phyloP scores from a whole-genome alignment of 2,329 filamentous ascomycete species.

The Talaromyces rugulosus region DNA sequence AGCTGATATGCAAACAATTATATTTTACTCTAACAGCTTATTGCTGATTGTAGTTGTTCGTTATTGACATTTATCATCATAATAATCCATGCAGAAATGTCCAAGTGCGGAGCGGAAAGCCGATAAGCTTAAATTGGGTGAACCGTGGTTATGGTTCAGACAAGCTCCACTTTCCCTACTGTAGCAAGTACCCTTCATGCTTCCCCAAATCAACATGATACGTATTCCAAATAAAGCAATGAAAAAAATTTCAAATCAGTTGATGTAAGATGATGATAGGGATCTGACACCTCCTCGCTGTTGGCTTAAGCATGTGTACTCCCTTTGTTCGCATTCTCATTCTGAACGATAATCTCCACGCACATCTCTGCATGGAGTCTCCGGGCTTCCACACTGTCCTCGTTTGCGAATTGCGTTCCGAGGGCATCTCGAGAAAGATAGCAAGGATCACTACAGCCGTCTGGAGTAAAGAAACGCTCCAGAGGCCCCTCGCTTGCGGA shows the following conservation, averaged over 20 bases:
- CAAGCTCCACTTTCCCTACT: neutral
- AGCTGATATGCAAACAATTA: too few species aligned
- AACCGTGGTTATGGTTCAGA: neutral
- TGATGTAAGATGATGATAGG: neutral
- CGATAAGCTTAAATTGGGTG: neutral
- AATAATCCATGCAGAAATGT: neutral
- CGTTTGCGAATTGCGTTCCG: constrained; percentile 14
- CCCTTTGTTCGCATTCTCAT: neutral
- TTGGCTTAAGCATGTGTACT: neutral
- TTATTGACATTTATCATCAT: neutral
- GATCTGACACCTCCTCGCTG: neutral
- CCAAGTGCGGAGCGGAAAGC: neutral
- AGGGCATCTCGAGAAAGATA: constrained; percentile 16
- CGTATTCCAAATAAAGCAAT: neutral
- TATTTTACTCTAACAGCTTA: neutral
- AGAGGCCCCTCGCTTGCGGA: constrained; percentile 17
- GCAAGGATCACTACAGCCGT: constrained; percentile 18
- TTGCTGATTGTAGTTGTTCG: neutral
- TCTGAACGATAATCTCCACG: constrained; percentile 6
- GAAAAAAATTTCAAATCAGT: neutral
- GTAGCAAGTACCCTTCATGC: neutral
- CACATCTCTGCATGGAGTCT: constrained; percentile 13
- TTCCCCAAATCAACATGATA: neutral
- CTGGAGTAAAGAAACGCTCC: constrained; percentile 22
- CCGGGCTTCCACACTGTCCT: constrained; percentile 16